Evolutionary conservation across 2,329 filamentous ascomycete species (phyloP), one percentile per base, ranked within the genome.

Genomic region (Bipolaris gigantea): DNA sequence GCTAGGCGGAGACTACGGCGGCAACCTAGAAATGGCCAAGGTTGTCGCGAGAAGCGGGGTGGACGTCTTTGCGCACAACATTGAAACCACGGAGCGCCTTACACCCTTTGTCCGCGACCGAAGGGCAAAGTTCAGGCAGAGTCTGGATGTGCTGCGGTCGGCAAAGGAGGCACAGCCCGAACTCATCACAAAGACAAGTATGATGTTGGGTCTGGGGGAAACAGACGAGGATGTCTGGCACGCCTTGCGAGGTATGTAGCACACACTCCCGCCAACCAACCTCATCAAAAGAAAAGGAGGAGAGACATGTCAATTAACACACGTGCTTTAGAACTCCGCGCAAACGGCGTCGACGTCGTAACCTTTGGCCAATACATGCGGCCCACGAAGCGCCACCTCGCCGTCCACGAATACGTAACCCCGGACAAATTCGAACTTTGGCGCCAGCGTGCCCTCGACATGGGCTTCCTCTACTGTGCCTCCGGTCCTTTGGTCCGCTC

Each of bases 361-460:
- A 99, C 94, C 0, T 99, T 99, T 65, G 94, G 94, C n/a, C 94
- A 99, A 80, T 99, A 99, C 80, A 99, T 99, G 94, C 90, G 93
- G 10, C 94, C 94, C 1, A 99, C 94, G 4, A 99, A 97, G 81
- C 85, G 93, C 40, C 94, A 99, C 75, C 93, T 99, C 85, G 88
- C 96, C 75, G 94, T 99, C 30, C 89, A 96, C 70, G 91, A 93
- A 74, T 99, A 99, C 73, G 85, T 99, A 42, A 93, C 92, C 0
- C 94, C 94, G 0, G 90, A 89, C 57, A 86, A 88, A 59, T 99
- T 99, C 71, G 93, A 97, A 71, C 79, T 89, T 68, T 99, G 94
- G 94, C 85, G 89, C 56, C 85, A 91, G 77, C 85, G 92, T 47
- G 93, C 94, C 35, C 81, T 97, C 41, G 92, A 97, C 59, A 85